A percentile compares a stretch with the other conserved stretches of the same genome.
Evolutionary conservation across 1,284 basidiomycete genomes (phyloP).

Genomic region (Microbotryomycetes sp.): DNA sequence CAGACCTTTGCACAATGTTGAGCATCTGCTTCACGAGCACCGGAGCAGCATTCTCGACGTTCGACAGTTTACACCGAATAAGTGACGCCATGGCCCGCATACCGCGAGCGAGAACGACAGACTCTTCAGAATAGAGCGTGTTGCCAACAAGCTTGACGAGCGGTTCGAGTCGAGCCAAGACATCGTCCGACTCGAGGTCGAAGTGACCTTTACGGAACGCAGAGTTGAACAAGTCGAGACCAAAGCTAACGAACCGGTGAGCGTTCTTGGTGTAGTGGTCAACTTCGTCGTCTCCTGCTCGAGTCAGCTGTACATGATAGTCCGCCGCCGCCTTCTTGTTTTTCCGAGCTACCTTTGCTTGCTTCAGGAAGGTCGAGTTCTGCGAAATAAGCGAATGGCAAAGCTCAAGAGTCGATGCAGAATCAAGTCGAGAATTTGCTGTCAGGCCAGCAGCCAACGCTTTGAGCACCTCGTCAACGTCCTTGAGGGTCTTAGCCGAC

Average conservation of each 20-base stretch:
- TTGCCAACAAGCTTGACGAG: conserved; percentile 86
- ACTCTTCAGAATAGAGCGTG: conserved; percentile 77
- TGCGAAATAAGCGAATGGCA: conserved; percentile 86
- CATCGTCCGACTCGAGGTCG: conserved; percentile 62
- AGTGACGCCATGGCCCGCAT: conserved; percentile 76
- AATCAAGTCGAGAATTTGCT: conserved; percentile 63
- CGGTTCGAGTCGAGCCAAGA: conserved; percentile 72
- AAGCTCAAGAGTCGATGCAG: conserved; percentile 66
- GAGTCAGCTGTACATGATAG: conserved; percentile 69
- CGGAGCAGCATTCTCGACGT: conserved; percentile 68
- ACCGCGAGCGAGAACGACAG: conserved; percentile 68
- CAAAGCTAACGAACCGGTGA: conserved; percentile 79
- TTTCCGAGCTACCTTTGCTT: conserved; percentile 28
- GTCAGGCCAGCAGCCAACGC: conserved; percentile 79
- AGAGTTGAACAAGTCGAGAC: conserved; percentile 84
- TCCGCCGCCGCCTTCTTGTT: conserved; percentile 46
- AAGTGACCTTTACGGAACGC: conserved; percentile 80
- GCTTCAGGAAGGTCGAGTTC: conserved; percentile 65
- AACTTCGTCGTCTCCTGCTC: conserved; percentile 50
- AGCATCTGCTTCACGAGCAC: conserved; percentile 82
- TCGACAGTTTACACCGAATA: conserved; percentile 73
- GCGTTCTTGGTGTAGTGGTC: conserved; percentile 80
- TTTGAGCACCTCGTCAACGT: conserved; percentile 80
- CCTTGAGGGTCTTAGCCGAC: conserved; percentile 69
- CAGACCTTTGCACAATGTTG: conserved; percentile 72